These are phyloP conservation scores for Neurospora sp. DNA, from an alignment of 495 filamentous ascomycete genomes.

Conservation along the genomic window DNA sequence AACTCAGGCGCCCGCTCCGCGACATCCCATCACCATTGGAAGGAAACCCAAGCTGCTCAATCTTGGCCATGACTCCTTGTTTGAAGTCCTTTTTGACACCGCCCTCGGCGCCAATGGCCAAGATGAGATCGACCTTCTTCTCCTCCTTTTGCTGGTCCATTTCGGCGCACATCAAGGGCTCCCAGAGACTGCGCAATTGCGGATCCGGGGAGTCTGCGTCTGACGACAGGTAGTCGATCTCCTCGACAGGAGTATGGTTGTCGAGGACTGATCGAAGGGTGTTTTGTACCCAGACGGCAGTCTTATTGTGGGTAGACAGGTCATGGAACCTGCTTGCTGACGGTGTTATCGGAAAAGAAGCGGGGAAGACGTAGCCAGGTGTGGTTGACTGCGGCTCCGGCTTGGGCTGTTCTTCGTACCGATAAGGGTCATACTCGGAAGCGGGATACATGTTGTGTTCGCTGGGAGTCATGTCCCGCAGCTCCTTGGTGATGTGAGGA, in stretches of 20 bases:
- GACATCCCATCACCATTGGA: slow-evolving; percentile 22
- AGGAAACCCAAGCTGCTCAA: slow-evolving; percentile 30
- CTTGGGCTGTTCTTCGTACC: not conserved
- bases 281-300: slow-evolving; percentile 34
- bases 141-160: slow-evolving; percentile 2
- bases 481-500: not conserved
- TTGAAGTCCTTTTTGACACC: slow-evolving; percentile 27
- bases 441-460: not conserved
- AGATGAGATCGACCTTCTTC: slow-evolving; percentile 30
- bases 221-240: slow-evolving; percentile 25
- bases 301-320: slow-evolving; percentile 22
- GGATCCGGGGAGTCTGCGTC: slow-evolving; percentile 22
- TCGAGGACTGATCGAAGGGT: slow-evolving; percentile 29
- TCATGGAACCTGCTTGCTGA: slow-evolving; percentile 20
- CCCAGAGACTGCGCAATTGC: slow-evolving; percentile 30
- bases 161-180: slow-evolving; percentile 25
- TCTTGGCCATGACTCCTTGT: slow-evolving; percentile 20
- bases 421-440: not conserved
- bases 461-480: not conserved
- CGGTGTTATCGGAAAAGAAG: slow-evolving; percentile 9
- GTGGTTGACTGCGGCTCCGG: not conserved
- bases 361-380: not conserved
- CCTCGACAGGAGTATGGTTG: slow-evolving; percentile 25
- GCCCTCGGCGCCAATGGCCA: slow-evolving; percentile 33
- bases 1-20: slow-evolving; percentile 30